Base-by-base conservation (phyloP, 768 basidiomycete genomes). In the Suillus lakei region DNA sequence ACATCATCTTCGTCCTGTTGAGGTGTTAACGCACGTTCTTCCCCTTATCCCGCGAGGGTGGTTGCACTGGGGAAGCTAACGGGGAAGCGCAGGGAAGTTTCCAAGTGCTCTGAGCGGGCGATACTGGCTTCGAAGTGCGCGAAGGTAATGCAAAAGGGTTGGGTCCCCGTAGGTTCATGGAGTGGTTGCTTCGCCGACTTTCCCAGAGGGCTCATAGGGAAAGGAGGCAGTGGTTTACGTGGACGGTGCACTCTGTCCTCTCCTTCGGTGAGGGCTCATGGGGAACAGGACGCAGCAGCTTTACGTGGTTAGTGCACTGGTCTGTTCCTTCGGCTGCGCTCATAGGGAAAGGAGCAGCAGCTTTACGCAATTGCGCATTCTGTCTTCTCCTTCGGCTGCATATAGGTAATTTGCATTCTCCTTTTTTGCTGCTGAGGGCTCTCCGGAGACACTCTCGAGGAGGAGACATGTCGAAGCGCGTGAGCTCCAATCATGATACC, bases 21-120 rank as follows among this genome's bases (percentile, higher is more conserved):
- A 2, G 62, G 46, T 12, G 44, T 23, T 26, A 58, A 30, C 34
- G 65, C 67, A 32, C 64, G 64, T 18, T 67, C 23, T 78, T 75
- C 18, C 39, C 61, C 3, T 68, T 64, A 15, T 60, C 43, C 0
- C 50, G 34, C 4, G 41, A 13, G n/a, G 21, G 30, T 26, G 23
- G 26, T 46, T 61, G 59, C 26, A 30, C 36, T 16, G 68, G 36
- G n/a, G 66, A 48, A 28, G 61, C 23, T 6, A 77, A 68, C n/a
- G 77, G 77, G 0, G 76, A 72, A 38, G 53, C 26, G 54, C 44
- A 5, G 68, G 76, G 46, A 77, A 78, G 39, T 59, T 41, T 39
- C 23, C 38, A 21, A 30, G 26, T 30, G 58, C 38, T 30, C 58
- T 59, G 39, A 41, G 18, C 26, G 38, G 21, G 56, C 2, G 23